Base-by-base conservation (phyloP, 129 eudicot species). In the Arctium minus region DNA sequence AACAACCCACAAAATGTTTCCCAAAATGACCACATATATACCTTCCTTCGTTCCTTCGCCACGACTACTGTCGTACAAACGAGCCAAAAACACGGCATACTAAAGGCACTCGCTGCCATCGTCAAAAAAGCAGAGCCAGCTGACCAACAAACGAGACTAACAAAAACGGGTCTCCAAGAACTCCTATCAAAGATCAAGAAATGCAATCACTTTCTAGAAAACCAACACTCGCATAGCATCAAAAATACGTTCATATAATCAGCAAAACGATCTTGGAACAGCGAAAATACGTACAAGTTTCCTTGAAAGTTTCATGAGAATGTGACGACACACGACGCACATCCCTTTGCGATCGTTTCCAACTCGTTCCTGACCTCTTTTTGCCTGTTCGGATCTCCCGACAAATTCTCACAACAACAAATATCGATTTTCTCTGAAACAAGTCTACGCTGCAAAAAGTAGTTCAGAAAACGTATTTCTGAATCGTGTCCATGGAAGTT, bases 401-500 rank as follows among this genome's bases (percentile, higher is more conserved):
- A 67, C 2, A 87, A 71, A 85, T 81, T 81, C 81, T 88, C 84
- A 22, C 86, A 79, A 68, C 67, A 73, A 22, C 31, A 81, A 3
- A 92, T 77, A 70, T 77, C 77, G 85, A 92, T 72, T 82, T 74
- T 92, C 78, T 88, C 88, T 75, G 82, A 83, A 37, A 81, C 86
- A 75, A 56, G 75, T 48, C 88, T 88, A 85, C 83, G 78, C 68
- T 77, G 75, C 83, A 92, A 89, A 71, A 92, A 29, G 62, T 80
- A 84, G 72, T 79, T 83, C 30, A 89, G 67, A 72, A 86, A 85
- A 46, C 90, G 83, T 60, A 86, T 76, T 83, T 92, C 97, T 11
- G 83, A 22, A 67, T 85, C 78, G 79, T 65, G 31, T 44, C 97
- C 93, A 22, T 48, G 80, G 83, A 86, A 87, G 38, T 89, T 88